phyloP scores from a whole-genome alignment of 163 green algal genomes.

The Scenedesmus sp. region DNA sequence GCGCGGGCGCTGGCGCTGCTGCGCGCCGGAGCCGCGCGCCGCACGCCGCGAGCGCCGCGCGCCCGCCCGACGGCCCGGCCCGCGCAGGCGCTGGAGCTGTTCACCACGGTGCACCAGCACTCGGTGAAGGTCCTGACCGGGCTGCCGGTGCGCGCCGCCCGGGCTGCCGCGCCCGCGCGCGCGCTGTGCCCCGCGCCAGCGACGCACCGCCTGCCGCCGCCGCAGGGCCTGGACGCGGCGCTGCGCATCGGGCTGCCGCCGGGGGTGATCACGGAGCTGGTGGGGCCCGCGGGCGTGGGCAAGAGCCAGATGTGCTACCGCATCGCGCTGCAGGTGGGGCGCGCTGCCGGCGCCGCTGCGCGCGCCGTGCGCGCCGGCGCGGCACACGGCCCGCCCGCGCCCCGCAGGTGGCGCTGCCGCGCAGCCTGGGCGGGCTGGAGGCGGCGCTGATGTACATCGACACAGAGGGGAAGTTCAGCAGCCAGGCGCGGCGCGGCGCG shows the following conservation, averaged over 20 bases:
- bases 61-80: too few relatives aligned
- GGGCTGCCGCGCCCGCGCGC: too few relatives aligned
- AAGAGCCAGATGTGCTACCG: constrained; percentile 86
- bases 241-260: constrained; percentile 74
- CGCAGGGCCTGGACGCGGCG: constrained; percentile 66
- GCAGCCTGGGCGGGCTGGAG: constrained; percentile 9
- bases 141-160: constrained; percentile 17
- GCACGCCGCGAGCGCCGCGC: too few relatives aligned
- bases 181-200: background rate
- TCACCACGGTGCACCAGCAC: constrained; percentile 13
- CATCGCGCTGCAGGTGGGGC: constrained; percentile 13
- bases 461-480: constrained; percentile 85
- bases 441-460: constrained; percentile 81
- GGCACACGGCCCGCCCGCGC: too few relatives aligned
- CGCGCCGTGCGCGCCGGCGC: too few relatives aligned
- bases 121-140: constrained; percentile 34
- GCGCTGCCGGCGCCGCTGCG: constrained; percentile 26
- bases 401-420: background rate
- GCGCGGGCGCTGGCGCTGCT: too few relatives aligned
- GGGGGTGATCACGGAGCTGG: constrained; percentile 84
- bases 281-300: constrained; percentile 80
- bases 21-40: too few relatives aligned
- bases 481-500: background rate
- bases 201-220: background rate
- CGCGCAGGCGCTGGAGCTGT: constrained; percentile 22